A percentile compares a stretch with the other conserved stretches of the same genome.
Conservation (phyloP, 768 basidiomycete genomes). For the Russula abietina region DNA sequence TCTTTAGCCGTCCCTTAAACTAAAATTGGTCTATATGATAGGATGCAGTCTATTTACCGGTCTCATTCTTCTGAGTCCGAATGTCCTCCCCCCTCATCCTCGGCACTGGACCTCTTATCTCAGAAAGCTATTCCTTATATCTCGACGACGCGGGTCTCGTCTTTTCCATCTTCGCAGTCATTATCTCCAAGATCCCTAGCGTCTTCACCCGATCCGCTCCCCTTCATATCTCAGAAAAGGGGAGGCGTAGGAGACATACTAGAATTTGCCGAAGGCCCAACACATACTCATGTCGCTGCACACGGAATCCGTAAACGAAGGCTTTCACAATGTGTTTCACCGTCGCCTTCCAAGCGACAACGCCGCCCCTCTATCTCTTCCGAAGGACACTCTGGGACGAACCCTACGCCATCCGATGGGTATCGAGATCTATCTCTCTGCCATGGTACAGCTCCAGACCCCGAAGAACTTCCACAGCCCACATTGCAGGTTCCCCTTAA, state of each 20-base stretch:
- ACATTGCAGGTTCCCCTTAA: background rate
- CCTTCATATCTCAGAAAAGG: background rate
- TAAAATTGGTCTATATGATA: background rate
- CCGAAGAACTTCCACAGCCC: background rate
- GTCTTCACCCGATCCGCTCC: background rate
- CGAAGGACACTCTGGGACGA: background rate
- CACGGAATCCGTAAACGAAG: background rate
- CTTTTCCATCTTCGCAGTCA: background rate
- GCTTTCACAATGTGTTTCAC: background rate
- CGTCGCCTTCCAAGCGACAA: background rate
- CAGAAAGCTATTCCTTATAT: background rate
- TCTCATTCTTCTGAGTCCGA: background rate
- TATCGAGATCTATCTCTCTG: background rate
- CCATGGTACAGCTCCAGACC: background rate
- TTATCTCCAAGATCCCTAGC: background rate
- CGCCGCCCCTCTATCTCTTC: no score
- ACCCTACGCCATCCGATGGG: background rate
- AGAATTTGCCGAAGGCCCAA: background rate
- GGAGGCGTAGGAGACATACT: no score
- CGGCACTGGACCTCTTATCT: background rate
- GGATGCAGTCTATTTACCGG: background rate
- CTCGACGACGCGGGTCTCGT: background rate
- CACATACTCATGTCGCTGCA: background rate
- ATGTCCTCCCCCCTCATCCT: background rate
- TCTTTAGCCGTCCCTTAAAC: background rate